Conservation (phyloP, 192 early-diverging fungal genomes). For the Radiomyces spectabilis region DNA sequence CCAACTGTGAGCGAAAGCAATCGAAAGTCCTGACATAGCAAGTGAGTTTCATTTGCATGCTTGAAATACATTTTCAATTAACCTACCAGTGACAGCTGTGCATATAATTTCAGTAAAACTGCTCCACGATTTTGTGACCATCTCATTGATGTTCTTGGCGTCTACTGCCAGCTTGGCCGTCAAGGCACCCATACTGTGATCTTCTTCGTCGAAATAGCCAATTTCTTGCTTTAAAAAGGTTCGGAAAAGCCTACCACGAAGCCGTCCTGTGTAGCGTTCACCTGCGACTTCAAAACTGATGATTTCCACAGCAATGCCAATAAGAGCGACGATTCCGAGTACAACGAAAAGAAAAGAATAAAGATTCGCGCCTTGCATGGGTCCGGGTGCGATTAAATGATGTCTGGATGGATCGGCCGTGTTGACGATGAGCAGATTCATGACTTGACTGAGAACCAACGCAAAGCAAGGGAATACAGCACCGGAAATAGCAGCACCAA, state of each 20-base stretch:
- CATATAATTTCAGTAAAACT: slow-evolving; percentile 25
- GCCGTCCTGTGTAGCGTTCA: slow-evolving; percentile 18
- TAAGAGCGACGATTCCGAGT: slow-evolving; percentile 14
- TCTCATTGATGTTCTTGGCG: slow-evolving; percentile 44
- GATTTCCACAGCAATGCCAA: slow-evolving; percentile 2
- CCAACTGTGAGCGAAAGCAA: slow-evolving; percentile 77
- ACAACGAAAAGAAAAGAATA: slow-evolving; percentile 26
- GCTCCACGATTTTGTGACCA: slow-evolving; percentile 48
- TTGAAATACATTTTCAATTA: no score
- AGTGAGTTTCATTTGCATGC: no score
- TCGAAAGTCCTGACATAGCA: slow-evolving; percentile 14
- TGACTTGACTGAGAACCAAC: slow-evolving; percentile 14
- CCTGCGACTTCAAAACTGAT: slow-evolving; percentile 19
- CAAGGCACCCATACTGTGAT: slow-evolving; percentile 69
- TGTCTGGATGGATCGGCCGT: no score
- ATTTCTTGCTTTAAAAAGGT: slow-evolving; percentile 79
- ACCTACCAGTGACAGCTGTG: slow-evolving; percentile 24
- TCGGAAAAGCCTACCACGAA: slow-evolving; percentile 43
- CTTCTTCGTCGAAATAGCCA: slow-evolving; percentile 76
- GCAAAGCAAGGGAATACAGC: slow-evolving; percentile 75
- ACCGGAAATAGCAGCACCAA: slow-evolving; percentile 62
- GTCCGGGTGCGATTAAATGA: no score
- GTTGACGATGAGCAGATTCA: slow-evolving; percentile 1
- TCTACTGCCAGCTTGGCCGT: slow-evolving; percentile 79
- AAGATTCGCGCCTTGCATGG: slow-evolving; percentile 18